Conservation (phyloP, 371 early-diverging fungal species). For the Blakeslea trispora region DNA sequence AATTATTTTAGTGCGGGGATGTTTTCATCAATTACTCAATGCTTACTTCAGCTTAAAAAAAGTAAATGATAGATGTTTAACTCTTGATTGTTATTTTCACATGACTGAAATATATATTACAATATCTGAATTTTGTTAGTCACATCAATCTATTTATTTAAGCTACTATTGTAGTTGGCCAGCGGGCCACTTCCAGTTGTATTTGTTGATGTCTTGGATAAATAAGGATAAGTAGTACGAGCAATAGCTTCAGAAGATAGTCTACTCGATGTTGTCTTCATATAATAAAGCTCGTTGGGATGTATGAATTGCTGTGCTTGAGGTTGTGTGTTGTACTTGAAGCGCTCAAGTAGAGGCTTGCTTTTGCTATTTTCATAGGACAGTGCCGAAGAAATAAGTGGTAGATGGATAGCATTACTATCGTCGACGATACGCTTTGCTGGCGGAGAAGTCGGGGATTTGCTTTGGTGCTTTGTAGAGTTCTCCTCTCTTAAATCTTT, state of each 20-base stretch:
- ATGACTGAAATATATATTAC: no score
- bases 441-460: conserved; percentile 3
- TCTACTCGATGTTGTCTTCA: conserved; percentile 23
- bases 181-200: conserved; percentile 10
- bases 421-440: background rate
- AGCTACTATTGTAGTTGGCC: conserved; percentile 11
- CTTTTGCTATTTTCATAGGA: background rate
- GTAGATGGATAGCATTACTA: background rate
- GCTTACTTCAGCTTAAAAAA: no score
- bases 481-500: background rate
- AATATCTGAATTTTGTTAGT: no score
- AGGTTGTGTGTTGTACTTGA: conserved; percentile 3
- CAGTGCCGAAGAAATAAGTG: background rate
- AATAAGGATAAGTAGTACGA: conserved; percentile 14
- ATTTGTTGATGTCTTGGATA: conserved; percentile 8
- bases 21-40: no score
- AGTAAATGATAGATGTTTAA: no score
- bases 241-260: conserved; percentile 26
- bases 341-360: conserved; percentile 3
- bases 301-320: conserved; percentile 13
- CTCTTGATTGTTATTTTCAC: no score
- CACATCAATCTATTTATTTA: conserved; percentile 6
- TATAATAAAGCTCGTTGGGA: conserved; percentile 27
- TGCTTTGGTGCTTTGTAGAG: no score
- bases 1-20: no score